Conservation (phyloP, 2,329 filamentous ascomycete species). For the Pyrenochaeta sp. region DNA sequence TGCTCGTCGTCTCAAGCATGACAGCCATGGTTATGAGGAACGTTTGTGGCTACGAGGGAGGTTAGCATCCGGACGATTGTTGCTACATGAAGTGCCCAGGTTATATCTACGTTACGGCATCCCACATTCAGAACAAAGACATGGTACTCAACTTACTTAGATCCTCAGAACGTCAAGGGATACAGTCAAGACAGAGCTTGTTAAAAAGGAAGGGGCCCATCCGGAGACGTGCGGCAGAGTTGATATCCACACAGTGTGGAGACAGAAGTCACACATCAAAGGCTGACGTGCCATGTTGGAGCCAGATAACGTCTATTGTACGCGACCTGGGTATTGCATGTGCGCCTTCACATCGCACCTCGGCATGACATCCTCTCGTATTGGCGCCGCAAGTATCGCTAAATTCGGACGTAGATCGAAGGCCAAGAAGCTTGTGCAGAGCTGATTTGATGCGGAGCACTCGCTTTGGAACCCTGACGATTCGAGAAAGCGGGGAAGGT, state of each 20-base stretch:
- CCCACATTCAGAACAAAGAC: neutral
- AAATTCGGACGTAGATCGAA: conserved; percentile 3
- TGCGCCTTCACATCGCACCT: conserved; percentile 8
- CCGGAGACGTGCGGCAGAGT: neutral
- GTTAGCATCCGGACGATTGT: conserved; percentile 2
- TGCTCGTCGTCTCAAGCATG: conserved; percentile 33
- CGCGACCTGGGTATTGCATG: neutral
- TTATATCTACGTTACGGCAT: neutral
- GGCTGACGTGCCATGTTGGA: neutral
- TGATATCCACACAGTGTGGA: neutral
- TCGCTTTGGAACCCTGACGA: conserved; percentile 3
- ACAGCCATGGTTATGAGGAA: conserved; percentile 5
- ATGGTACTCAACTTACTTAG: neutral
- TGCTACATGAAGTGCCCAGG: too few species aligned
- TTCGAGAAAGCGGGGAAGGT: conserved; percentile 23
- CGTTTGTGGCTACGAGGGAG: neutral
- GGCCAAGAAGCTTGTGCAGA: neutral
- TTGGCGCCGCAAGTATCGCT: conserved; percentile 5
- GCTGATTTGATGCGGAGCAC: neutral
- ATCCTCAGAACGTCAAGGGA: conserved; percentile 6
- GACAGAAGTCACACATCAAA: neutral
- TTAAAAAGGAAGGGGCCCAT: neutral
- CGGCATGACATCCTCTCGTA: conserved; percentile 10
- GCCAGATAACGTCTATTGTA: neutral
- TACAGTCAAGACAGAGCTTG: conserved; percentile 1